Conservation (phyloP, 768 basidiomycete genomes). For the Termitomyces sp. region DNA sequence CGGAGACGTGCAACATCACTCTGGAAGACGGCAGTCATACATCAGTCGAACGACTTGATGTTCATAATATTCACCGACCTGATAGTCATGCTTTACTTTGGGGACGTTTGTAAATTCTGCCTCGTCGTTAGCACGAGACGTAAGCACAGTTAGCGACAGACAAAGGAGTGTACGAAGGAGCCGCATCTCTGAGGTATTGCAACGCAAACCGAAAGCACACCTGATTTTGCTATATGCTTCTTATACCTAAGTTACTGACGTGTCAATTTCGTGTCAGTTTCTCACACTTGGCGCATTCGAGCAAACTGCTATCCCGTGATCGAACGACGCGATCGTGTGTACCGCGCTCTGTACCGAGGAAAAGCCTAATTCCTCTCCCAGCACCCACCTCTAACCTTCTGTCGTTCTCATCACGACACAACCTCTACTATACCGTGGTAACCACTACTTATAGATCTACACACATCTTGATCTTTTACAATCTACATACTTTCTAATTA, state of each 20-base stretch:
- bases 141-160: slow-evolving; percentile 35
- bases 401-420: too few species aligned
- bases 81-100: slow-evolving; percentile 65
- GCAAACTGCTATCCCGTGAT: slow-evolving; percentile 15
- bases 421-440: too few species aligned
- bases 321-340: slow-evolving; percentile 5
- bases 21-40: slow-evolving; percentile 30
- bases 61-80: slow-evolving; percentile 36
- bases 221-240: slow-evolving; percentile 2
- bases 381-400: too few species aligned
- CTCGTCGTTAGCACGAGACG: slow-evolving; percentile 46
- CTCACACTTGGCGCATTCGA: slow-evolving; percentile 11
- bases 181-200: slow-evolving; percentile 42
- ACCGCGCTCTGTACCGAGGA: too few species aligned
- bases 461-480: too few species aligned
- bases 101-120: slow-evolving; percentile 25
- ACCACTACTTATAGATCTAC: too few species aligned
- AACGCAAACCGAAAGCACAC: background rate
- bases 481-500: too few species aligned
- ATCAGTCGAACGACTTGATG: background rate
- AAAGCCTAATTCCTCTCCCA: too few species aligned
- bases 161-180: slow-evolving; percentile 46
- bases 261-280: slow-evolving; percentile 42
- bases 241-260: slow-evolving; percentile 32
- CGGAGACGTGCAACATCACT: slow-evolving; percentile 92